Evolutionary conservation across 192 early-diverging fungal species (phyloP).

Genomic region (Backusella macrospora): DNA sequence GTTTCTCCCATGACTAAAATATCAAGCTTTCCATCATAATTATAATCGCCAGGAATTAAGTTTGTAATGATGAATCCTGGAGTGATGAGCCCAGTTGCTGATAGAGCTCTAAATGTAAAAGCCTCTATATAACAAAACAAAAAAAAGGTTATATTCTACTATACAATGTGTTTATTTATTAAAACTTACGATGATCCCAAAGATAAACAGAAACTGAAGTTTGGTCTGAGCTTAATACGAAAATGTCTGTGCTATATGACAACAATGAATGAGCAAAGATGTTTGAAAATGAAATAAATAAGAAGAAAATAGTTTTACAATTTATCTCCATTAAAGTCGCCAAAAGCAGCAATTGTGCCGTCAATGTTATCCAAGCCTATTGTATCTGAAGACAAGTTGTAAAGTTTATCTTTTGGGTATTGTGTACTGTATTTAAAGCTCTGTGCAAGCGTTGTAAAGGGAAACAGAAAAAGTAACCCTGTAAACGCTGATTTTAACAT

Average conservation of each 20-base stretch:
- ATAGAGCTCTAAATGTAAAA: slow-evolving; percentile 30
- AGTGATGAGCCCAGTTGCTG: slow-evolving; percentile 31
- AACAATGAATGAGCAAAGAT: neutral
- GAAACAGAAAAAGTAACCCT: neutral
- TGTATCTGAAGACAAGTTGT: slow-evolving; percentile 19
- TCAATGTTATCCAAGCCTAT: slow-evolving; percentile 62
- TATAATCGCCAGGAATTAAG: slow-evolving; percentile 84
- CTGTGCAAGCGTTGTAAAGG: slow-evolving; percentile 18
- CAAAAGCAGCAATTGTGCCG: slow-evolving; percentile 82
- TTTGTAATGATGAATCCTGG: slow-evolving; percentile 63
- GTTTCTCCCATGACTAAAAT: slow-evolving; percentile 74
- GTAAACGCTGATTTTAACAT: slow-evolving; percentile 2
- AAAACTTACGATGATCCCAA: slow-evolving; percentile 65
- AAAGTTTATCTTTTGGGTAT: slow-evolving; percentile 36
- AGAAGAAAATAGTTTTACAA: slow-evolving; percentile 43
- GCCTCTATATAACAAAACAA: slow-evolving; percentile 27
- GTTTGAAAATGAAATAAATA: neutral
- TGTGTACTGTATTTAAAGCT: slow-evolving; percentile 34
- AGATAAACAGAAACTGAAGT: slow-evolving; percentile 65
- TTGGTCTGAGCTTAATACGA: slow-evolving; percentile 72
- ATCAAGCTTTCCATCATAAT: slow-evolving; percentile 89
- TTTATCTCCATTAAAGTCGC: slow-evolving; percentile 85
- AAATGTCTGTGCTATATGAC: slow-evolving; percentile 76
- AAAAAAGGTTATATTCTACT: neutral
- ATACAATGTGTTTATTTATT: neutral